Percentiles rank a stretch among this genome's conserved stretches.
Conservation (phyloP, 2,329 filamentous ascomycete genomes). For the Colletotrichum sojae region DNA sequence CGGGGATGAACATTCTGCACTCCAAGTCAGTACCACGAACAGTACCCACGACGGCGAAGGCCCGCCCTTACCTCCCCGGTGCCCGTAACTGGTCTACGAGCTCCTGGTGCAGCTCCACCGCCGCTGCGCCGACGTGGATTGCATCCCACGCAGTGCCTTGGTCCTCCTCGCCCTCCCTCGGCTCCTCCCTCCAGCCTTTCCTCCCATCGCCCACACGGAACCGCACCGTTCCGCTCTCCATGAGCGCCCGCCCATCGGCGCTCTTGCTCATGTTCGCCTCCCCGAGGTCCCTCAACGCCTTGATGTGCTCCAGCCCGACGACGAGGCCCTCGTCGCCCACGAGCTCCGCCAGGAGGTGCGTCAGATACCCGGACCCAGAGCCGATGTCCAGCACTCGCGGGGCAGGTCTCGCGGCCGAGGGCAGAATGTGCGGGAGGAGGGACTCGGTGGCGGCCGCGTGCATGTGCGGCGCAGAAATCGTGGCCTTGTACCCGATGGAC, state of each 20-base stretch:
- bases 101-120: constrained; percentile 77
- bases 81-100: constrained; percentile 83
- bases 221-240: constrained; percentile 75
- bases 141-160: constrained; percentile 81
- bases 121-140: constrained; percentile 95
- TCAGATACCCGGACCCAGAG: constrained; percentile 86
- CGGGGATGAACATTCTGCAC: constrained; percentile 80
- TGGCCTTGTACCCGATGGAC: constrained; percentile 67
- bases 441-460: constrained; percentile 68
- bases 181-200: constrained; percentile 70
- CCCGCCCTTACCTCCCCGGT: constrained; percentile 73
- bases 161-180: constrained; percentile 60
- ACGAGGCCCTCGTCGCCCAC: constrained; percentile 69
- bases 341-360: constrained; percentile 87
- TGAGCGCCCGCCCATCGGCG: constrained; percentile 68
- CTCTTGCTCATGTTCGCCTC: constrained; percentile 77
- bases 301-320: constrained; percentile 83
- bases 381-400: constrained; percentile 80
- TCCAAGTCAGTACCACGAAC: constrained; percentile 30
- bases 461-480: constrained; percentile 74
- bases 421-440: constrained; percentile 60
- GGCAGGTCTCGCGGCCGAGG: constrained; percentile 51
- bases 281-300: constrained; percentile 72
- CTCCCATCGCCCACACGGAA: constrained; percentile 85
- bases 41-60: constrained; percentile 26